Percentiles rank a stretch among this genome's conserved stretches.
Conservation (phyloP, 73 alveolate genomes). For the Paramecium sexaurelia region DNA sequence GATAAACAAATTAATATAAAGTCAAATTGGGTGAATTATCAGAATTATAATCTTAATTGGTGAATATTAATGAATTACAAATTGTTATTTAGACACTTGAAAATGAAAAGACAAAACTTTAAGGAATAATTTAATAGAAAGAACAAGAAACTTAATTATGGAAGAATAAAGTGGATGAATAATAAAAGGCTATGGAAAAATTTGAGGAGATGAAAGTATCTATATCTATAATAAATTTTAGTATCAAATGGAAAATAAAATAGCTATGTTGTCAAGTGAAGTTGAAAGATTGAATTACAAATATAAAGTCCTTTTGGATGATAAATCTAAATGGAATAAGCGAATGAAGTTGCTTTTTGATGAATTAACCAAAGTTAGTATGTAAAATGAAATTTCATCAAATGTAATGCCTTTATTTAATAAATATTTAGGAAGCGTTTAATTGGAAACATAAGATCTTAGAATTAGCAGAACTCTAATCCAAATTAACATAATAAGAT, state of each 20-base stretch:
- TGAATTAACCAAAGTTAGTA: conserved; percentile 8
- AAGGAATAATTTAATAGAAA: background rate
- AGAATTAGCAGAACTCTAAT: background rate
- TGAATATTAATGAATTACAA: background rate
- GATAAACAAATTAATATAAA: conserved; percentile 41
- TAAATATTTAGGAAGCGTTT: background rate
- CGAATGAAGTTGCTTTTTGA: background rate
- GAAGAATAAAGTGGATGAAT: conserved; percentile 1
- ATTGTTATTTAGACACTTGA: background rate
- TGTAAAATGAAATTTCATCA: background rate
- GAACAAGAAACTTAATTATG: conserved; percentile 11
- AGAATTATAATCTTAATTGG: background rate
- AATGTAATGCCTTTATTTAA: background rate
- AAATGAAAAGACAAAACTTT: background rate
- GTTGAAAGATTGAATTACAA: conserved; percentile 30
- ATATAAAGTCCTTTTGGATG: conserved; percentile 28
- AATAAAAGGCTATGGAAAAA: background rate
- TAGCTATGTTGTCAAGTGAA: conserved; percentile 48
- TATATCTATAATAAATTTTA: background rate
- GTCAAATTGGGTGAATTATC: background rate
- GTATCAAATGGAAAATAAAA: conserved; percentile 4
- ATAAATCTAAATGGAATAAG: conserved; percentile 7
- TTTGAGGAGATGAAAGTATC: background rate
- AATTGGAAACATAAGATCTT: conserved; percentile 9
- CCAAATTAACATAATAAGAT: background rate